Conservation (phyloP, 768 basidiomycete species). For the Gyrodon lividus region DNA sequence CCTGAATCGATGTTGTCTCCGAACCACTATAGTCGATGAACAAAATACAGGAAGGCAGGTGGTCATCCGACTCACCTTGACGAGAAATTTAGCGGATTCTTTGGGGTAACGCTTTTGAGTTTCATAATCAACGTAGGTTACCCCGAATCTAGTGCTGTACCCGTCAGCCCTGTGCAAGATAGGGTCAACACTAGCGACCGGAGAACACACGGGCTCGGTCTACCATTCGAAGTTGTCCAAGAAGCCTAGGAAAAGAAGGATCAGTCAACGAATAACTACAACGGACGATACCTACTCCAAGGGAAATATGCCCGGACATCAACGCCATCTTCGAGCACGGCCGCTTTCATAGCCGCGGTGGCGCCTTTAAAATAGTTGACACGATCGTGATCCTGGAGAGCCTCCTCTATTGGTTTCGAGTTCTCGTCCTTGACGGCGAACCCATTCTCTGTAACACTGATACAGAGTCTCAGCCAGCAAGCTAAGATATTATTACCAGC, state of each 20-base stretch:
- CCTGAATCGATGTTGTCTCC: slow-evolving; percentile 26
- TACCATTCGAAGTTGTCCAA: slow-evolving; percentile 73
- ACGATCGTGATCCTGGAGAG: slow-evolving; percentile 58
- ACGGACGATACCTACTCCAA: slow-evolving; percentile 50
- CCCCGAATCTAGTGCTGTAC: slow-evolving; percentile 64
- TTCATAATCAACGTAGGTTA: slow-evolving; percentile 69
- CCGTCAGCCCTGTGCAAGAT: slow-evolving; percentile 52
- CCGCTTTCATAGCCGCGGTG: slow-evolving; percentile 50
- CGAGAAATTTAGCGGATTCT: slow-evolving; percentile 55
- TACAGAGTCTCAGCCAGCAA: neutral
- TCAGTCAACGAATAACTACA: neutral
- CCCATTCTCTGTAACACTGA: slow-evolving; percentile 72
- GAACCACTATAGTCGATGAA: slow-evolving; percentile 25
- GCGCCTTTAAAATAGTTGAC: slow-evolving; percentile 66
- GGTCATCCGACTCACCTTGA: slow-evolving; percentile 40
- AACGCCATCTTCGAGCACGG: slow-evolving; percentile 63
- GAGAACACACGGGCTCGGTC: neutral
- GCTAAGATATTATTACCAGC: slow-evolving; percentile 5
- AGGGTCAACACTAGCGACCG: neutral
- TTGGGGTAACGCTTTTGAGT: slow-evolving; percentile 69
- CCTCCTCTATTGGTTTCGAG: slow-evolving; percentile 49
- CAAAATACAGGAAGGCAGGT: neutral
- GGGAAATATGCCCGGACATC: slow-evolving; percentile 64
- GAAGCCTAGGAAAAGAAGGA: slow-evolving; percentile 42
- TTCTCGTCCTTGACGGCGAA: slow-evolving; percentile 69